These are phyloP conservation scores for Vaccinium corymbosum DNA, from an alignment of 148 eudicot species.

Conservation along the genomic window DNA sequence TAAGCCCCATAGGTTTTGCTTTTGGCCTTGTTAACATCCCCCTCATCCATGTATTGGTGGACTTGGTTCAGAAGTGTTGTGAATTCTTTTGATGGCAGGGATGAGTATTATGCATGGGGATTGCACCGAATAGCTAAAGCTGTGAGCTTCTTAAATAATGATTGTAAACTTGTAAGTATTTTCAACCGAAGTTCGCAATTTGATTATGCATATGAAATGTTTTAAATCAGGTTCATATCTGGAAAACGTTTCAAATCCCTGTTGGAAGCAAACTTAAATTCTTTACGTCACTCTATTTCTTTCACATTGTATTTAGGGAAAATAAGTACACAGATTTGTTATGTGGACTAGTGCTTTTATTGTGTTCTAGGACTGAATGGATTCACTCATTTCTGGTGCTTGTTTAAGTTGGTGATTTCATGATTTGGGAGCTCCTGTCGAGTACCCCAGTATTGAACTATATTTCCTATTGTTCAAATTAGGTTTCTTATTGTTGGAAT, in stretches of 20 bases:
- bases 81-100: constrained; percentile 46
- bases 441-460: neutral
- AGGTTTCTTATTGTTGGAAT: neutral
- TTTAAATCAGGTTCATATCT: constrained; percentile 10
- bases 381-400: neutral
- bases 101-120: constrained; percentile 98
- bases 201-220: neutral
- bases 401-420: constrained; percentile 4
- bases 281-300: neutral
- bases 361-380: neutral
- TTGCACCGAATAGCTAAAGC: constrained; percentile 90
- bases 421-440: neutral
- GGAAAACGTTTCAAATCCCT: neutral
- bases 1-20: neutral
- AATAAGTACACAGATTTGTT: neutral
- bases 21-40: neutral
- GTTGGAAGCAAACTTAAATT: neutral
- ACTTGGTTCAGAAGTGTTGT: constrained; percentile 9
- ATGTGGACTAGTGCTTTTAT: neutral
- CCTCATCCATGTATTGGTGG: neutral
- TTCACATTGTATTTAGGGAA: neutral
- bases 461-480: neutral
- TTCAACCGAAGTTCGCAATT: constrained; percentile 18
- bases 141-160: constrained; percentile 95
- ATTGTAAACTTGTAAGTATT: constrained; percentile 89